A percentile compares a stretch with the other conserved stretches of the same genome.
Evolutionary conservation across 345 rosid species (phyloP).

Genomic region (Aethionema arabicum): DNA sequence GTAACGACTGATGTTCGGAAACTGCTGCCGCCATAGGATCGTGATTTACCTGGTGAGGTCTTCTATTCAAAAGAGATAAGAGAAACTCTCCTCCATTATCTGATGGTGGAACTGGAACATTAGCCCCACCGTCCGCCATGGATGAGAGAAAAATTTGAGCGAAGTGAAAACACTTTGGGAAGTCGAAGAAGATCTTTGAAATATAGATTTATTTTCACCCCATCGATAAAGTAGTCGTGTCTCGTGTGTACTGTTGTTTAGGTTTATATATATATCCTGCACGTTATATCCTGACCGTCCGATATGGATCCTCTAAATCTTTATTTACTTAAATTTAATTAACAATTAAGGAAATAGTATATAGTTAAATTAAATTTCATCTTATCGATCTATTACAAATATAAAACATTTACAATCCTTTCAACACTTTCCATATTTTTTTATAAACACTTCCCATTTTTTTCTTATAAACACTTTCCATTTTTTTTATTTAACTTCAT

Average conservation of each 20-base stretch:
- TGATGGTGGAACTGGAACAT: constrained; percentile 46
- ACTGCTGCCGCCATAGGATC: constrained; percentile 26
- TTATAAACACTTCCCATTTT: no score
- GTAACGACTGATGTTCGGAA: constrained; percentile 16
- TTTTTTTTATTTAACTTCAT: no score
- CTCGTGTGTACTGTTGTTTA: not conserved
- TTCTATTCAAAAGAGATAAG: constrained; percentile 65
- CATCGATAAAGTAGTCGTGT: constrained; percentile 14
- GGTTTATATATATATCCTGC: not conserved
- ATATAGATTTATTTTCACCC: not conserved
- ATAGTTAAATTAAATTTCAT: no score
- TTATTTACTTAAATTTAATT: no score
- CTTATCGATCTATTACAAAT: no score
- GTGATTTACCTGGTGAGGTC: constrained; percentile 38
- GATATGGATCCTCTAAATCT: not conserved
- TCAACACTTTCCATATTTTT: no score
- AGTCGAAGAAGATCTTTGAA: constrained; percentile 28
- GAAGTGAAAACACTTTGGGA: constrained; percentile 9
- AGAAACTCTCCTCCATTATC: constrained; percentile 74
- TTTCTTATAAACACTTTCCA: no score
- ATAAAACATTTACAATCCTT: no score
- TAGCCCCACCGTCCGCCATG: constrained; percentile 65
- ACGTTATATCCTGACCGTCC: constrained; percentile 11
- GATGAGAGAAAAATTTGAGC: constrained; percentile 9
- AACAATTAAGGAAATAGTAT: no score